A percentile compares a stretch with the other conserved stretches of the same genome.
These are phyloP conservation scores for Mesembryanthemum crystallinum DNA, from an alignment of 148 eudicot species.

Conservation along the genomic window DNA sequence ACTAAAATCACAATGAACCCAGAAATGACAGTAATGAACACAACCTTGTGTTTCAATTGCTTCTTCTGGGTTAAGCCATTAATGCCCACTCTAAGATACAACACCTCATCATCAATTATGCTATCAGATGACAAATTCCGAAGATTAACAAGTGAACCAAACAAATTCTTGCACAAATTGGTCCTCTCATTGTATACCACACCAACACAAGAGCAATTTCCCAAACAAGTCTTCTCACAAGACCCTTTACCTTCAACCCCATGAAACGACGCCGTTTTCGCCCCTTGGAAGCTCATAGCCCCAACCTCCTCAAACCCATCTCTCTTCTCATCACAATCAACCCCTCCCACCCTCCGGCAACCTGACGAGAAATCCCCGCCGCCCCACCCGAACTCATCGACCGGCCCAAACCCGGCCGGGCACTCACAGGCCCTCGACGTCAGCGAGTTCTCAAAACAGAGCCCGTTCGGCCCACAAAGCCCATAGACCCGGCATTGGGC, in stretches of 20 bases:
- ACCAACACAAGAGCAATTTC: slow-evolving; percentile 69
- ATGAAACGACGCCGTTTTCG: slow-evolving; percentile 29
- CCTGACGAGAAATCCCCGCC: slow-evolving; percentile 61
- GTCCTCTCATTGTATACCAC: slow-evolving; percentile 32
- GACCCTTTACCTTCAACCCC: slow-evolving; percentile 31
- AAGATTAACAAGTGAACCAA: slow-evolving; percentile 53
- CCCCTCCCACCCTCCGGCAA: slow-evolving; percentile 37
- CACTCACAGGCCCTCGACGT: slow-evolving; percentile 43
- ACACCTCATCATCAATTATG: slow-evolving; percentile 30
- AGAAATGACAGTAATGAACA: slow-evolving; percentile 31
- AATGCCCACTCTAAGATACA: slow-evolving; percentile 49
- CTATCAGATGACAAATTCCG: slow-evolving; percentile 48
- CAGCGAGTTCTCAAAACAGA: slow-evolving; percentile 32
- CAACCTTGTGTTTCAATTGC: slow-evolving; percentile 11
- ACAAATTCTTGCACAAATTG: slow-evolving; percentile 47
- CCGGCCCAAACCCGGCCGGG: slow-evolving; percentile 46
- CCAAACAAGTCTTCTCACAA: slow-evolving; percentile 56
- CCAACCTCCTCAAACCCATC: slow-evolving; percentile 70
- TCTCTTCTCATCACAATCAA: slow-evolving; percentile 20
- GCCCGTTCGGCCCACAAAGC: slow-evolving; percentile 60
- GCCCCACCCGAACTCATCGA: slow-evolving; percentile 41
- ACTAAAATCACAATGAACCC: slow-evolving; percentile 31
- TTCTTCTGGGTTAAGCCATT: slow-evolving; percentile 25
- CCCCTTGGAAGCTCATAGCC: slow-evolving; percentile 44
- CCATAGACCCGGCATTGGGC: slow-evolving; percentile 50